Base-by-base conservation (phyloP, 208 protist species). In the Pavlovales sp. region DNA sequence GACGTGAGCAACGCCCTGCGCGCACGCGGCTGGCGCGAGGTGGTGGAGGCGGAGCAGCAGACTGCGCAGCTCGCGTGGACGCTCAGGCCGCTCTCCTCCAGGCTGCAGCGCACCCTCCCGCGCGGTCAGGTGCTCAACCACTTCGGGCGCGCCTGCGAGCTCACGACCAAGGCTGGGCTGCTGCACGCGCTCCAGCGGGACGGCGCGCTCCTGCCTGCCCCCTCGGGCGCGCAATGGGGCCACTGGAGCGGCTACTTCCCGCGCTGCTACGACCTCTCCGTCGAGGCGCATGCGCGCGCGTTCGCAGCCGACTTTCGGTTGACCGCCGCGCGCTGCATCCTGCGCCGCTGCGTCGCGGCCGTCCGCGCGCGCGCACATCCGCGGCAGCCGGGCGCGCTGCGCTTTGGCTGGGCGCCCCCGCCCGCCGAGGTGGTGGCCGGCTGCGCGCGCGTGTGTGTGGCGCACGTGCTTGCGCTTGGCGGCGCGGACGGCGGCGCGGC, bases 101-200 rank as follows among this genome's bases (percentile, higher is more conserved):
- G 2, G 11, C 7, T 4, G 14, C 26, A n/a, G 5, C 14, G 57
- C 57, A 30, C 57, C 14, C 83, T 87, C 0, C 37, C 18, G 26
- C 57, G 30, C 38, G 83, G 83, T 7, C 34, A 42, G 47, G 26
- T 87, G 1, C 42, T 67, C 39, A 87, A 87, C 71, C 83, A 87
- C 83, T 77, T 78, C 1, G 39, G 42, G 47, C 39, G 40, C 83
- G 11, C 20, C 67, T 32, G 14, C 57, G 83, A 41, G 8, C 39
- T 79, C 57, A 79, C 83, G 38, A 87, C 67, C 26, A 87, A 87
- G 41, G 83, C 76, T 0, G 83, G 83, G n/a, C 41, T 87, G 26
- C 18, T 46, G 0, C 39, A 46, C 37, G 32, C 32, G 20, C 30
- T 87, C 30, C 37, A 28, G 28, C 32, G 38, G 32, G 38, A 10